A percentile compares a stretch with the other conserved stretches of the same genome.
These are phyloP conservation scores for Rhytidiadelphus loreus DNA, from an alignment of 225 moss, liverwort and hornwort genomes.

Conservation along the genomic window DNA sequence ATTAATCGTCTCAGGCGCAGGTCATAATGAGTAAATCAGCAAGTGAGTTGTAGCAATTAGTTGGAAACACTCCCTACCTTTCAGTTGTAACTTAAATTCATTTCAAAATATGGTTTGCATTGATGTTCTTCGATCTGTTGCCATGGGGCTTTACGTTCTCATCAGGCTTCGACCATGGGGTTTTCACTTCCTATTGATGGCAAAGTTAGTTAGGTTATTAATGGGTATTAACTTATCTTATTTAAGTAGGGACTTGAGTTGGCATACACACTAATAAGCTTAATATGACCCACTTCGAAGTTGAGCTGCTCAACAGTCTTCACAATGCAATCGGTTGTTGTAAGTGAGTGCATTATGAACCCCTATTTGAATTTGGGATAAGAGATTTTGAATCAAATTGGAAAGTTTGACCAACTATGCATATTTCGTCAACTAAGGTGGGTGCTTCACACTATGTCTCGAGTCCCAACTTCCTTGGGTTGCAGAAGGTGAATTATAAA, in stretches of 20 bases:
- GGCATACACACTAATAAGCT: too few species aligned
- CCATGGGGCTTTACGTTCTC: background rate
- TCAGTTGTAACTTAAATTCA: background rate
- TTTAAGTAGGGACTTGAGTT: background rate
- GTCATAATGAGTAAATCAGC: background rate
- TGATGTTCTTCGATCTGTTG: background rate
- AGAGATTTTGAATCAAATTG: background rate
- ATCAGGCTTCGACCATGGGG: too few species aligned
- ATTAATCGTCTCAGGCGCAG: background rate
- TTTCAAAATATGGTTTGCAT: background rate
- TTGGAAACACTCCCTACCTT: background rate
- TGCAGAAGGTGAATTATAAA: background rate
- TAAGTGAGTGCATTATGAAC: too few species aligned
- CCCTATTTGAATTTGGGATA: background rate
- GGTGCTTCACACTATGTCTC: fast-evolving
- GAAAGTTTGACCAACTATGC: background rate
- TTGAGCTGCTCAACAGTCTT: background rate
- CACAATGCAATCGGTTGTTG: background rate
- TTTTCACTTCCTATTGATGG: background rate
- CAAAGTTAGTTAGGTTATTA: background rate
- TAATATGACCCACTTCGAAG: background rate
- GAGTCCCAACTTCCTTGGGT: background rate
- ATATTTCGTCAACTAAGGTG: background rate
- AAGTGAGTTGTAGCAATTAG: background rate
- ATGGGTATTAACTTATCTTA: background rate